A percentile compares a stretch with the other conserved stretches of the same genome.
Conservation (phyloP, 176 grass and related monocot genomes). For the Bonia amplexicaulis region DNA sequence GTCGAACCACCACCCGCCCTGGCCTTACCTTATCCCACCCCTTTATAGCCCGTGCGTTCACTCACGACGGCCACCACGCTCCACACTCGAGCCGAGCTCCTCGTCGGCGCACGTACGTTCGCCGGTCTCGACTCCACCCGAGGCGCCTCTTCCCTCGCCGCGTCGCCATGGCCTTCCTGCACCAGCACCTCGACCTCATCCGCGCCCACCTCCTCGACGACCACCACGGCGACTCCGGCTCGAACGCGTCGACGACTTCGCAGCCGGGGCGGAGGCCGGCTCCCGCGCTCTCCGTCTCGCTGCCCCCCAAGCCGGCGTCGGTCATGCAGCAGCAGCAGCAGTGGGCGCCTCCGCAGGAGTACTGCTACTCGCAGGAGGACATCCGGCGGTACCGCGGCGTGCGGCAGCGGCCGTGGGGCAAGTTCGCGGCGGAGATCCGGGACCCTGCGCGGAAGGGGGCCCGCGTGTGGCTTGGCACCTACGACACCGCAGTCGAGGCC, state of each 20-base stretch:
- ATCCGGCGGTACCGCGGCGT: conserved; percentile 72
- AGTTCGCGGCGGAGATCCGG: conserved; percentile 90
- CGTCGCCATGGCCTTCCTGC: conserved; percentile 23
- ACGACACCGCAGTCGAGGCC: conserved; percentile 69
- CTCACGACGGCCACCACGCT: neutral
- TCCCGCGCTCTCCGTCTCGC: conserved; percentile 20
- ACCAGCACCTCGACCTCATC: conserved; percentile 49
- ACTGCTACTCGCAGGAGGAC: neutral
- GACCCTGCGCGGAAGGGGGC: conserved; percentile 58
- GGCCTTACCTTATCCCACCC: neutral
- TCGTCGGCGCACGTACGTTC: neutral
- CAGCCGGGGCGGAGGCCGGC: neutral
- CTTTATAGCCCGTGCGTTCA: neutral
- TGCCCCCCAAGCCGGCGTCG: neutral
- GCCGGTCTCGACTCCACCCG: neutral
- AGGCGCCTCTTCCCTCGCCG: neutral
- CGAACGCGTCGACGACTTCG: neutral
- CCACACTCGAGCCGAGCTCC: neutral
- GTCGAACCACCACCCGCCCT: neutral
- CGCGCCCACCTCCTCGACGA: conserved; percentile 48
- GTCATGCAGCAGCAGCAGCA: neutral
- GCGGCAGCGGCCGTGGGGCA: conserved; percentile 81
- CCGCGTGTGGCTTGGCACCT: conserved; percentile 93
- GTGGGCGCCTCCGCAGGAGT: neutral
- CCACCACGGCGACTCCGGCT: neutral